Percentiles rank a stretch among this genome's conserved stretches.
Conservation (phyloP, 805 yeast genomes). For the Pichia deserticola region DNA sequence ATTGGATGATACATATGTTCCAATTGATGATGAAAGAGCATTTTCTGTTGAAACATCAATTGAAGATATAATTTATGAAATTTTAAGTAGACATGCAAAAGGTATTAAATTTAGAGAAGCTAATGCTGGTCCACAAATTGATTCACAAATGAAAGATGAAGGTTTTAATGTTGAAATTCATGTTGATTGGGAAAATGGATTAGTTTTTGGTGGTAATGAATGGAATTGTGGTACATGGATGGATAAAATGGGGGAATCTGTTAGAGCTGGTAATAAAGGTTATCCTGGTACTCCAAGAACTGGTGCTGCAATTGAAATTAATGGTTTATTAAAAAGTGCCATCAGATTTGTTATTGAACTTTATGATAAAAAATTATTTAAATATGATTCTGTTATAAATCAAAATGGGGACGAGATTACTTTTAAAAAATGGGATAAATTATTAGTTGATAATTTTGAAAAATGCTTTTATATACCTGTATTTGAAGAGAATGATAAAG, state of each 20-base stretch:
- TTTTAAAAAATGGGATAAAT: constrained; percentile 64
- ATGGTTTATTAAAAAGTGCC: constrained; percentile 78
- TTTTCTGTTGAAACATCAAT: constrained; percentile 64
- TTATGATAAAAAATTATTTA: constrained; percentile 46
- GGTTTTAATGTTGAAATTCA: constrained; percentile 79
- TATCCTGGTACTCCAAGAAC: constrained; percentile 96
- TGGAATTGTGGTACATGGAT: constrained; percentile 98
- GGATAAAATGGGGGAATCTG: constrained; percentile 99
- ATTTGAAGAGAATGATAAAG: constrained; percentile 50
- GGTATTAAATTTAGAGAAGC: constrained; percentile 90
- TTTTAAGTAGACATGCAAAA: constrained; percentile 77
- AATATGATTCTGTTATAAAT: constrained; percentile 48
- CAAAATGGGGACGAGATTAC: constrained; percentile 50
- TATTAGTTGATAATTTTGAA: constrained; percentile 71
- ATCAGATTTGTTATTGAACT: constrained; percentile 70
- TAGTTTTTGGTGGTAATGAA: constrained; percentile 87
- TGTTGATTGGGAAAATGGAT: constrained; percentile 87
- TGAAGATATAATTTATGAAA: constrained; percentile 74
- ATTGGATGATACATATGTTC: constrained; percentile 70
- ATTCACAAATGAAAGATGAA: constrained; percentile 85
- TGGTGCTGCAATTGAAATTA: constrained; percentile 93
- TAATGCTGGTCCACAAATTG: constrained; percentile 84
- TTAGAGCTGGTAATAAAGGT: constrained; percentile 76
- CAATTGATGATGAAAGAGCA: constrained; percentile 64
- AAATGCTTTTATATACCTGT: constrained; percentile 68